Base-by-base conservation (phyloP, 2,329 filamentous ascomycete species). In the Xylaria sp. region DNA sequence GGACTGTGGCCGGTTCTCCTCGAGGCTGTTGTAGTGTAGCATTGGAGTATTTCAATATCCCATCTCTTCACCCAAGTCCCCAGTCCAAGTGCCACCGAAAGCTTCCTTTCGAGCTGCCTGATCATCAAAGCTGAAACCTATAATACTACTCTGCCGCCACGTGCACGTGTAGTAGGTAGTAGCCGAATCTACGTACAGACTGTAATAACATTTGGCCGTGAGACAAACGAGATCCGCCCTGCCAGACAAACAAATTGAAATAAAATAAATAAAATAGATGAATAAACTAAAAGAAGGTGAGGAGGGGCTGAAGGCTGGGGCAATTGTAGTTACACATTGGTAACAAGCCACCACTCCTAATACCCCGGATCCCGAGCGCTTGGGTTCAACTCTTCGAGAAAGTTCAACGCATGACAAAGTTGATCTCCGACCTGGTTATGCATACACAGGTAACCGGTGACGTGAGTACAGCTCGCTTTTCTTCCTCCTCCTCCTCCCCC, bases 361-460 rank as follows among this genome's bases (percentile, higher is more conserved):
- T 52, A 56, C 62, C 65, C 68, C 65, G 49, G 56, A 41, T 70
- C 68, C 68, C 68, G 68, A 54, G 55, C 54, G 43, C 61, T 33
- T 68, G 68, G 67, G 61, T 64, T 57, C 33, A 10, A 36, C 33
- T 10, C 33, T 36, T 36, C 33, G 33, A 36, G 33, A 36, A 65
- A 61, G 61, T 39, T 65, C 67, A 66, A 41, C 41, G 48, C 64
- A 69, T 60, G n/a, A 48, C 54, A 52, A 68, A 57, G 36, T 33
- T 51, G 57, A 52, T 54, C 57, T 31, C 52, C 41, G 33, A 28
- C 48, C 25, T 23, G 25, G 57, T 31, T 31, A 55, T 51, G 55
- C 57, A n/a, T 39, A 28, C 55, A 59, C 51, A 46, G 41, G 43
- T 51, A 57, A 33, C 58, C n/a, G 36, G 62, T 43, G 51, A 48